Evolutionary conservation across 495 filamentous ascomycete species (phyloP), one percentile per base, ranked within the genome.

Genomic region (Melanomma pulvis-pyrius): DNA sequence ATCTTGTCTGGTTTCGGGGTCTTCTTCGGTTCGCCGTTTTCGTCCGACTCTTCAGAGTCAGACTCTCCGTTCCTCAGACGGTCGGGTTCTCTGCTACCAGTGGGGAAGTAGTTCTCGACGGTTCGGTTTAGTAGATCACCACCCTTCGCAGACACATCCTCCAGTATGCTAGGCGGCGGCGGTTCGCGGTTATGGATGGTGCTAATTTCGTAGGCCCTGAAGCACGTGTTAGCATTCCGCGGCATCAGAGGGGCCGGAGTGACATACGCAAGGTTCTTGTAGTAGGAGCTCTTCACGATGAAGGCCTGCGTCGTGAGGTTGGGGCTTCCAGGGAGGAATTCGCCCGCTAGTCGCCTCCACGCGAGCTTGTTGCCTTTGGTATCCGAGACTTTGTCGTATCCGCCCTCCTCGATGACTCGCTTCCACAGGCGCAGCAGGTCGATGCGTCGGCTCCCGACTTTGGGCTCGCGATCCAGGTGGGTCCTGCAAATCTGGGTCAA

Each of bases 161-260:
- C 91, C 15, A 94, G 81, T 52, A 92, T 92, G 74, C 92, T 88
- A 66, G 87, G 89, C 19, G 90, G 90, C 12, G 91, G 91, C 12
- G 91, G 91, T 58, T 90, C 88, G 72, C 86, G 86, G 17, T 84
- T 82, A 75, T 90, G 86, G 30, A 88, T 71, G n/a, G 80, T 84
- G 36, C 83, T 80, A 53, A 94, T 91, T 76, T 93, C 91, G 76
- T 90, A 94, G 2, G 91, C 90, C 15, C 83, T 84, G 34, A 5
- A 60, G n/a, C 28, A 19, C 39, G 21, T 46, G 60, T 65, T 59
- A 65, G 61, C 22, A 46, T 29, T 22, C 3, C 32, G 26, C 26
- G 29, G 51, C 32, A n/a, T 32, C n/a, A 25, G 59, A 50, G 12
- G 2, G 5, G 28, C 34, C 15, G 7, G 46, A 24, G 36, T 24